Evolutionary conservation across 305 asterid species (phyloP).

Genomic region (Fraxinus latifolia): DNA sequence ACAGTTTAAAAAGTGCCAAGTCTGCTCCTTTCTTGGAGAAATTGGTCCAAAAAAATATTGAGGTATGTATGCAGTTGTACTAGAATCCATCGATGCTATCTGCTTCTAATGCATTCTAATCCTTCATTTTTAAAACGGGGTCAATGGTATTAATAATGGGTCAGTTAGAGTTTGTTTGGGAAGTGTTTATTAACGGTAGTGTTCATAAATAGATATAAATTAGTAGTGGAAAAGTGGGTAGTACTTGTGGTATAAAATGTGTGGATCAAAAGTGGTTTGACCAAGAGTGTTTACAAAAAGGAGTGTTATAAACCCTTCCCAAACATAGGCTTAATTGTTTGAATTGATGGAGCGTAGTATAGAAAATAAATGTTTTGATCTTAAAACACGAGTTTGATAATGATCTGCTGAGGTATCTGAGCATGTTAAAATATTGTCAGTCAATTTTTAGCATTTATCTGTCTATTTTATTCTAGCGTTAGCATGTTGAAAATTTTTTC

Average conservation of each 20-base stretch:
- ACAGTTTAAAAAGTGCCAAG: conserved; percentile 93
- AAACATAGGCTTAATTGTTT: no score
- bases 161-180: background rate
- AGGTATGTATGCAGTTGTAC: conserved; percentile 45
- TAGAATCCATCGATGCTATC: background rate
- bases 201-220: no score
- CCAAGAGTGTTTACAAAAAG: no score
- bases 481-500: background rate
- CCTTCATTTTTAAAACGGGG: background rate
- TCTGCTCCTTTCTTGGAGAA: conserved; percentile 95
- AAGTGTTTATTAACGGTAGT: no score
- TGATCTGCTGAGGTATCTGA: background rate
- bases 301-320: no score
- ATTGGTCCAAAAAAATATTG: conserved; percentile 81
- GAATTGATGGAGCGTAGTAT: no score
- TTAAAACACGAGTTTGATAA: background rate
- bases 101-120: background rate
- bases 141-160: background rate
- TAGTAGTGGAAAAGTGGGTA: no score
- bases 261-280: no score
- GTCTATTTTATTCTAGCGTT: background rate
- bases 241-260: no score
- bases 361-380: background rate
- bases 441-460: background rate
- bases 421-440: background rate